Percentiles rank a stretch among this genome's conserved stretches.
Conservation (phyloP, 1,284 basidiomycete genomes). For the Moniliella sp. region DNA sequence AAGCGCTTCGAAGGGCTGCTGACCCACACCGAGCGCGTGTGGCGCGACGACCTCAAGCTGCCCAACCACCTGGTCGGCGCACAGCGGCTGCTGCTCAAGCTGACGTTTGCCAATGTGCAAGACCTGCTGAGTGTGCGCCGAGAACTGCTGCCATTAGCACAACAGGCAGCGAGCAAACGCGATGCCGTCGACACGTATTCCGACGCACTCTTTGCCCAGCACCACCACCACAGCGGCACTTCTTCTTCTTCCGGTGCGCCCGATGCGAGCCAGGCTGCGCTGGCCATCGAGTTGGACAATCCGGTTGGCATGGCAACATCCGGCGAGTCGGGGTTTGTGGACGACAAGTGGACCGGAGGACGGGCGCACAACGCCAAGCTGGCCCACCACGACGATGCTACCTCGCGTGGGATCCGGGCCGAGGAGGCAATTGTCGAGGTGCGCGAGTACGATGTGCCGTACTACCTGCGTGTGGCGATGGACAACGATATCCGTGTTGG, state of each 20-base stretch:
- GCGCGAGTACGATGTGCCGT: slow-evolving; percentile 87
- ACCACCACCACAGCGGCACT: too few species aligned
- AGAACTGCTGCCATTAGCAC: slow-evolving; percentile 70
- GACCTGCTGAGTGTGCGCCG: slow-evolving; percentile 70
- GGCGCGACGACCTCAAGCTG: slow-evolving; percentile 79
- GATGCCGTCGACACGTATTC: slow-evolving; percentile 92
- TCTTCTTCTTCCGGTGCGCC: too few species aligned
- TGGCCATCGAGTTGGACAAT: not conserved
- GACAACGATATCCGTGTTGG: slow-evolving; percentile 94
- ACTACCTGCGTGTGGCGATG: slow-evolving; percentile 91
- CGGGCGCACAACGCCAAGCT: slow-evolving; percentile 2
- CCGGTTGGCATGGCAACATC: not conserved
- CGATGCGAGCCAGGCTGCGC: slow-evolving; percentile 6
- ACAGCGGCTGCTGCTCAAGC: slow-evolving; percentile 62
- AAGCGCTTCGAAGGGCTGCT: slow-evolving; percentile 79
- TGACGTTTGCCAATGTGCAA: slow-evolving; percentile 74
- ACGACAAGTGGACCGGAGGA: slow-evolving; percentile 7
- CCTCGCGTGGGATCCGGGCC: slow-evolving; percentile 43
- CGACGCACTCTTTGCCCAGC: slow-evolving; percentile 53
- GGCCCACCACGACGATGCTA: not conserved
- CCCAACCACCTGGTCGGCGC: slow-evolving; percentile 91
- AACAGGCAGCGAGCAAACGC: slow-evolving; percentile 73
- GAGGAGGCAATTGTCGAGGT: slow-evolving; percentile 78
- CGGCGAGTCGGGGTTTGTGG: slow-evolving; percentile 34
- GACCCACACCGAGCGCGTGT: slow-evolving; percentile 52